Conservation (phyloP, 331 rosid species). For the Ulmus americana region DNA sequence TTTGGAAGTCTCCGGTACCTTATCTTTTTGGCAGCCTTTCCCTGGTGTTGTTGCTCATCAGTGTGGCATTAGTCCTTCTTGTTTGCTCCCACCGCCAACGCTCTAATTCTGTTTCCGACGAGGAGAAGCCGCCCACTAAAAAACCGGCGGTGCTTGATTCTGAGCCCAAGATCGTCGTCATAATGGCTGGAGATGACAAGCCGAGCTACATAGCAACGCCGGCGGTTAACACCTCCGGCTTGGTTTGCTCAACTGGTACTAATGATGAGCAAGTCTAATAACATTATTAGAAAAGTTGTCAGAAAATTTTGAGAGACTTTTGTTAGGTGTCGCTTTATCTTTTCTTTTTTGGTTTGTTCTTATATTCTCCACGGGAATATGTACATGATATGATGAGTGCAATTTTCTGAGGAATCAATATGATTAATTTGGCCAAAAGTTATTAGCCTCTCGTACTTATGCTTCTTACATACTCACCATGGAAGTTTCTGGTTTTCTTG, state of each 20-base stretch:
- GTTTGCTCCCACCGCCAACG: conserved; percentile 23
- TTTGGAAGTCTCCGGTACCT: conserved; percentile 37
- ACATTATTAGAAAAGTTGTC: too few relatives aligned
- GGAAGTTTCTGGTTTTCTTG: too few relatives aligned
- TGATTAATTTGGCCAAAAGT: too few relatives aligned
- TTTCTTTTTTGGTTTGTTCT: background rate
- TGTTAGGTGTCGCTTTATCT: background rate
- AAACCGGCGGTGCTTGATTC: background rate
- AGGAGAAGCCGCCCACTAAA: conserved; percentile 10
- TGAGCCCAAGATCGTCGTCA: conserved; percentile 31
- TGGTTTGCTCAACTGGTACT: conserved; percentile 3
- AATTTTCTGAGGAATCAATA: background rate
- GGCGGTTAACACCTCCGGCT: background rate
- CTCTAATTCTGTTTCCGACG: background rate
- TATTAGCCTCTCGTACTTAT: too few relatives aligned
- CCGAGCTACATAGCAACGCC: conserved; percentile 36
- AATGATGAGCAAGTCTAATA: background rate
- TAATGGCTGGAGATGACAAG: conserved; percentile 41
- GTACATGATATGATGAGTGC: background rate
- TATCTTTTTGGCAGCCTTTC: conserved; percentile 40
- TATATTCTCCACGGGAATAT: conserved; percentile 5
- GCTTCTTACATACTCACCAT: too few relatives aligned
- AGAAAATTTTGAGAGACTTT: background rate
- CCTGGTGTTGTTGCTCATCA: conserved; percentile 29
- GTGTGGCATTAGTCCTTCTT: conserved; percentile 29